Base-by-base conservation (phyloP, 495 filamentous ascomycete genomes). In the Penicillium goetzii region DNA sequence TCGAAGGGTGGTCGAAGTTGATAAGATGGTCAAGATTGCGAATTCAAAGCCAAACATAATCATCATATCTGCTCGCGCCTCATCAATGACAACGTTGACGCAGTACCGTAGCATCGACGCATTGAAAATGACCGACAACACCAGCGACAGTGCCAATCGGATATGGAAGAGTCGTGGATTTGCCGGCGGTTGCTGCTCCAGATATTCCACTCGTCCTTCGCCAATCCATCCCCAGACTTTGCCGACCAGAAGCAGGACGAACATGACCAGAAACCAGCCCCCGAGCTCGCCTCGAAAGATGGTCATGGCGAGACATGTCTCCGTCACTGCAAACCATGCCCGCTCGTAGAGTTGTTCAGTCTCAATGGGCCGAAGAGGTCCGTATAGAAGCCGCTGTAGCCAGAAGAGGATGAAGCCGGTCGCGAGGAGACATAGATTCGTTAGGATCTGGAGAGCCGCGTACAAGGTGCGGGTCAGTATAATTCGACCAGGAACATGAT, bases 31-130 rank as follows among this genome's bases (percentile, higher is more conserved):
- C 61, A 98, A 76, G 61, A 99, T 86, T 14, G 93, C 92, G 68
- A 98, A 99, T 74, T 99, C 95, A 68, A 99, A 98, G 19, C 93
- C 88, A 71, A 99, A 99, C 93, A 98, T 98, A 59, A 99, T 92
- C 96, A 99, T 99, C 92, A 99, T 97, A 58, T 95, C 93, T 0
- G 95, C 93, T 21, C 91, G 86, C 0, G 95, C 91, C 63, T 92
- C 87, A 49, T 89, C 85, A 21, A 97, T 86, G 28, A 99, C 93
- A 2, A 90, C 91, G 11, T 86, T 82, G 67, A 96, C 79, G 62
- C 89, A 89, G 71, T 97, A 97, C 26, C 78, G 81, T 61, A 97
- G 81, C 78, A 99, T 85, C 65, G 83, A 89, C 26, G 84, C 70
- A 74, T 96, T 88, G 76, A 93, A 96, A 17, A 85, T 54, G 43